Percentiles rank a stretch among this genome's conserved stretches.
Evolutionary conservation across 2,329 filamentous ascomycete species (phyloP).

Genomic region (Fusarium sp.): DNA sequence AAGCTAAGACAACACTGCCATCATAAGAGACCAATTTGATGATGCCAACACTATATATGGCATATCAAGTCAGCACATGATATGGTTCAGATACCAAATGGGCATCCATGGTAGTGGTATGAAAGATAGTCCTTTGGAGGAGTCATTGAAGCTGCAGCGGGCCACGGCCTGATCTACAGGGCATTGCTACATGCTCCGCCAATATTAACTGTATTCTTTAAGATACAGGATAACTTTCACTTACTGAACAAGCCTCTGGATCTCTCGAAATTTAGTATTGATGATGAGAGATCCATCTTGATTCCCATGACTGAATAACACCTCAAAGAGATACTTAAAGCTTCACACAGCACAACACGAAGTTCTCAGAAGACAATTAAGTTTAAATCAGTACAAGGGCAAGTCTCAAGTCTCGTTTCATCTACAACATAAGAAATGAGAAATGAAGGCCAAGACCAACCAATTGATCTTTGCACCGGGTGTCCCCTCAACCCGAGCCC

Average conservation of each 20-base stretch:
- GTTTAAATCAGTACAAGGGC: neutral
- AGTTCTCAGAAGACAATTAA: neutral
- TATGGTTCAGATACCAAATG: neutral
- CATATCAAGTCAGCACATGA: neutral
- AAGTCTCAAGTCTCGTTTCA: neutral
- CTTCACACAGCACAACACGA: neutral
- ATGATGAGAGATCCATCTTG: neutral
- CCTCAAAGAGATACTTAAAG: neutral
- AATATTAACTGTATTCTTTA: neutral
- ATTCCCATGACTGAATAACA: neutral
- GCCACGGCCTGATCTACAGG: neutral
- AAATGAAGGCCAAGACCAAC: neutral
- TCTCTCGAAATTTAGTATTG: neutral
- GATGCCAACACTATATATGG: neutral
- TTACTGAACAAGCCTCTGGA: neutral
- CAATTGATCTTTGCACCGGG: neutral
- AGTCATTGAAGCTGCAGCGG: neutral
- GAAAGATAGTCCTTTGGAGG: accelerated
- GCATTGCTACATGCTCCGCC: neutral
- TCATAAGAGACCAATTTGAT: neutral
- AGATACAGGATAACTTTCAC: neutral
- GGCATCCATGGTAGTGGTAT: neutral
- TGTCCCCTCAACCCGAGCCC: neutral
- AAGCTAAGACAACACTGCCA: neutral
- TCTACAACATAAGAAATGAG: neutral